phyloP scores from a whole-genome alignment of 2,329 filamentous ascomycete genomes.

The Myrmaecium sp. region DNA sequence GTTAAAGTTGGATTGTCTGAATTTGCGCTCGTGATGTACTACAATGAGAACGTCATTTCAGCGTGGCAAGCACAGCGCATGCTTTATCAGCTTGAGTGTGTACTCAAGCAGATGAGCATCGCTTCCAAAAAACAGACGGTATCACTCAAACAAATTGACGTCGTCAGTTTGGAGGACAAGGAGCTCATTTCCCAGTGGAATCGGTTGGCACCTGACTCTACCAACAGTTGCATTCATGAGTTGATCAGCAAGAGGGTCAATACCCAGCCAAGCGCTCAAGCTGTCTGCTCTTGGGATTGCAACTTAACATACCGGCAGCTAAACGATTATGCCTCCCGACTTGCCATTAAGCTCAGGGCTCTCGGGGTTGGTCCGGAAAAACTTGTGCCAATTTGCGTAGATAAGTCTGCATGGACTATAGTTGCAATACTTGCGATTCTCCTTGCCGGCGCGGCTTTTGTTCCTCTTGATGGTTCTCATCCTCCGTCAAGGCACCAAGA shows the following conservation, averaged over 20 bases:
- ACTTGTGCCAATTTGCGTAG: constrained; percentile 18
- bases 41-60: constrained; percentile 13
- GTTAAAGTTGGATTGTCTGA: constrained; percentile 10
- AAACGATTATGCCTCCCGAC: constrained; percentile 8
- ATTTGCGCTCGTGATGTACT: constrained; percentile 12
- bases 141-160: constrained; percentile 10
- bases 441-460: constrained; percentile 12
- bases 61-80: constrained; percentile 14
- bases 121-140: constrained; percentile 3
- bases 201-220: constrained; percentile 7
- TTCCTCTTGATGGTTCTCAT: constrained; percentile 8
- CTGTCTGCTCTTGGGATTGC: constrained; percentile 15
- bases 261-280: constrained; percentile 8
- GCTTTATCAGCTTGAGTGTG: constrained; percentile 13
- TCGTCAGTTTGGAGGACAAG: constrained; percentile 13
- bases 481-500: constrained; percentile 12
- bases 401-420: constrained; percentile 20
- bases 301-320: constrained; percentile 15
- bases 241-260: constrained; percentile 11
- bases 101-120: constrained; percentile 12
- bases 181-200: constrained; percentile 13
- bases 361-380: constrained; percentile 17
- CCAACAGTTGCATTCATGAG: constrained; percentile 12
- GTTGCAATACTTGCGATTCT: constrained; percentile 20
- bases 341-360: constrained; percentile 14